Evolutionary conservation across 2,329 filamentous ascomycete genomes (phyloP).

Genomic region (Xylaria sp.): DNA sequence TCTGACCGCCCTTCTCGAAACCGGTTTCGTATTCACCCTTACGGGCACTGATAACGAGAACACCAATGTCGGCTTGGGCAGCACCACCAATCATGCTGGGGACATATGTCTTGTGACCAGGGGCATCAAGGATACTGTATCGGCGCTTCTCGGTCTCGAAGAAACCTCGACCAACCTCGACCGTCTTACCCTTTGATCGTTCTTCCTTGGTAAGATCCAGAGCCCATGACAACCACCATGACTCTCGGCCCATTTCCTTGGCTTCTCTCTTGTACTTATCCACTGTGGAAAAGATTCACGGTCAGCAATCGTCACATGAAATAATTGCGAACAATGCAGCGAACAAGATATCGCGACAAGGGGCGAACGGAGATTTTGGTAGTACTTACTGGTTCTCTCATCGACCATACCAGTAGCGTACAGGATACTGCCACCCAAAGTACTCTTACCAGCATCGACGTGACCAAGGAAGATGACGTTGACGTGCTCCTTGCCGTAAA

Average conservation of each 20-base stretch:
- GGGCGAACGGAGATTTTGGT: not conserved
- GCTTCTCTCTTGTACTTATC: conserved; percentile 98
- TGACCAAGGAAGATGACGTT: conserved; percentile 98
- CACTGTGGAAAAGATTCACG: conserved; percentile 37
- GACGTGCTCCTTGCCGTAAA: conserved; percentile 88
- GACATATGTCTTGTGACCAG: conserved; percentile 96
- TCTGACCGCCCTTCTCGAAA: conserved; percentile 93
- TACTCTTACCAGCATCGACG: conserved; percentile 97
- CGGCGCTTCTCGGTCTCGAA: conserved; percentile 95
- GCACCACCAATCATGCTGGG: conserved; percentile 97
- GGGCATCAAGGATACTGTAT: conserved; percentile 95
- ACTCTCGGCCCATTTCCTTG: conserved; percentile 92
- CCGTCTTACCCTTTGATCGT: conserved; percentile 92
- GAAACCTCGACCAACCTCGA: conserved; percentile 91
- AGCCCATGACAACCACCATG: conserved; percentile 98
- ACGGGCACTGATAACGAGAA: conserved; percentile 90
- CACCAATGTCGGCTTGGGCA: conserved; percentile 87
- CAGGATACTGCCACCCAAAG: conserved; percentile 86
- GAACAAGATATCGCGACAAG: too few relatives aligned
- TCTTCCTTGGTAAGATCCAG: conserved; percentile 97
- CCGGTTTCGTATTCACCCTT: conserved; percentile 99
- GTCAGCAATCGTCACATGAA: conserved; percentile 3
- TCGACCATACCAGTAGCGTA: conserved; percentile 99
- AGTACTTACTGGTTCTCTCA: conserved; percentile 61
- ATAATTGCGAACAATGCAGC: too few relatives aligned